These are phyloP conservation scores for Aspergillus taichungensis DNA, from an alignment of 495 filamentous ascomycete species.

Conservation along the genomic window DNA sequence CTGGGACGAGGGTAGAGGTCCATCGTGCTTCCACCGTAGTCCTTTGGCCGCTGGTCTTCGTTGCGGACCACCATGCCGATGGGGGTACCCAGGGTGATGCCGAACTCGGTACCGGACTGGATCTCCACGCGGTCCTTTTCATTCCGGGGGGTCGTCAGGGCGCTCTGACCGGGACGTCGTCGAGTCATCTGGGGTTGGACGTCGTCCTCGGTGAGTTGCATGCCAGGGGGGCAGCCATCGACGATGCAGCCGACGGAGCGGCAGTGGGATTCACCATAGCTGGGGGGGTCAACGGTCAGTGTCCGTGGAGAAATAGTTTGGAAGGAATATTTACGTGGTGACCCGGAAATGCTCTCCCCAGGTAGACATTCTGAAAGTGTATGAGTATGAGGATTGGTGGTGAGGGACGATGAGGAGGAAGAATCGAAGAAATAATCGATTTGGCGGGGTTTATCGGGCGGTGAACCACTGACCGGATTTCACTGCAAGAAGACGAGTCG, in stretches of 20 bases:
- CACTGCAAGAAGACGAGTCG: no score
- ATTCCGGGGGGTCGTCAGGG: constrained; percentile 83
- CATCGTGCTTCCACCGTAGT: constrained; percentile 89
- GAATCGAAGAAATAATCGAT: neutral
- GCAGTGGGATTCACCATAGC: constrained; percentile 87
- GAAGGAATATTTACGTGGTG: constrained; percentile 58
- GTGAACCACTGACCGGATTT: no score
- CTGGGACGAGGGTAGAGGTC: constrained; percentile 83
- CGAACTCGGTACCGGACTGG: constrained; percentile 90
- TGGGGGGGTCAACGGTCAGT: no score
- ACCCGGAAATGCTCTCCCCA: constrained; percentile 81
- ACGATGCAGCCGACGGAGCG: constrained; percentile 85
- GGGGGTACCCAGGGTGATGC: constrained; percentile 84
- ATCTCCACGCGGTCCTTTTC: constrained; percentile 90
- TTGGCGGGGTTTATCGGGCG: neutral
- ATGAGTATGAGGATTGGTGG: neutral
- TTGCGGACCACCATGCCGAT: constrained; percentile 84
- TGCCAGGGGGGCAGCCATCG: constrained; percentile 81
- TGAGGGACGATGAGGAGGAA: constrained; percentile 2
- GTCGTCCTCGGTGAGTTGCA: constrained; percentile 78
- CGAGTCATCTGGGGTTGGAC: constrained; percentile 95
- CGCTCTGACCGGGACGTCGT: constrained; percentile 81
- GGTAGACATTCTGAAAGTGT: constrained; percentile 61
- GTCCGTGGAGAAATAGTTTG: no score
- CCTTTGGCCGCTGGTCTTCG: constrained; percentile 87